phyloP scores from a whole-genome alignment of 768 basidiomycete species.

The Boletus sensibilis region DNA sequence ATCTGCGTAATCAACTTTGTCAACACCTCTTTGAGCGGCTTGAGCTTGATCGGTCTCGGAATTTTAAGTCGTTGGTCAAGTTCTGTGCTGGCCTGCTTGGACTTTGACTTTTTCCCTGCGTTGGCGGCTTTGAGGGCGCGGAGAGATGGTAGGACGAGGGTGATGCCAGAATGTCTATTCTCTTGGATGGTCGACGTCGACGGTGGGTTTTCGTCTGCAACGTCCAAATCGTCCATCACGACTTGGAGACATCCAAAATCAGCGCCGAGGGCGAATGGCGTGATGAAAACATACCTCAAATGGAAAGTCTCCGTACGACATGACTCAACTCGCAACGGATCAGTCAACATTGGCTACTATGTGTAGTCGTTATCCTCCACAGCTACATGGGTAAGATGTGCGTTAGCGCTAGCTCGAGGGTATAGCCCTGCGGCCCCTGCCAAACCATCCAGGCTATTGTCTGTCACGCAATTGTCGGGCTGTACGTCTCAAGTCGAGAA shows the following conservation, averaged over 20 bases:
- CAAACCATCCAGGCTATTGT: too few relatives aligned
- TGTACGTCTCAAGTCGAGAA: too few relatives aligned
- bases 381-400: too few relatives aligned
- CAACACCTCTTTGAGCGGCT: constrained; percentile 76
- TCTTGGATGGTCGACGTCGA: constrained; percentile 27
- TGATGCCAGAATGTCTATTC: constrained; percentile 49
- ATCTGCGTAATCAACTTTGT: constrained; percentile 65
- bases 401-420: too few relatives aligned
- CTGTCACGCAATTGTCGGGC: too few relatives aligned
- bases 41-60: constrained; percentile 66
- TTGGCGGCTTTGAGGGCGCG: constrained; percentile 60
- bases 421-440: too few relatives aligned
- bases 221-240: constrained; percentile 34
- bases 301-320: constrained; percentile 2
- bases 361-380: too few relatives aligned
- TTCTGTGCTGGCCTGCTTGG: constrained; percentile 28
- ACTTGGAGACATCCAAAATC: constrained; percentile 13
- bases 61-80: constrained; percentile 32
- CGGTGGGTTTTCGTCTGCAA: constrained; percentile 32
- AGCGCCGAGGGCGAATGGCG: background rate
- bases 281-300: constrained; percentile 10
- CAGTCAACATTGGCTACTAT: too few relatives aligned
- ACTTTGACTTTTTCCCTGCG: constrained; percentile 46
- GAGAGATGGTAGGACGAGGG: constrained; percentile 66
- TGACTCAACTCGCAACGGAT: background rate